These are phyloP conservation scores for Juncus effusus DNA, from an alignment of 176 grass and related monocot genomes.

Conservation along the genomic window DNA sequence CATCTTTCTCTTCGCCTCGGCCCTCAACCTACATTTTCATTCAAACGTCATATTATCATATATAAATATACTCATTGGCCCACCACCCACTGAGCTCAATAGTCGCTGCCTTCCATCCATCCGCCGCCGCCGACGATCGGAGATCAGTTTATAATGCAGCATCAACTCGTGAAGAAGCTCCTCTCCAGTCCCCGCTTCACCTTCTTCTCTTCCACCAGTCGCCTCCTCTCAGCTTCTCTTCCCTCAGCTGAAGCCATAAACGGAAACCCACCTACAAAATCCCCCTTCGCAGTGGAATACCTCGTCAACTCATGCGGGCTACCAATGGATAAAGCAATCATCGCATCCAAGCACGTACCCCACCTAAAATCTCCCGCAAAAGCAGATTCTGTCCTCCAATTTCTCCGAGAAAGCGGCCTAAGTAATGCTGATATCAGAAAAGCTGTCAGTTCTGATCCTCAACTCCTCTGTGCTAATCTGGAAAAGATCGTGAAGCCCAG, in stretches of 20 bases:
- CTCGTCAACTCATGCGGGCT: conserved; percentile 12
- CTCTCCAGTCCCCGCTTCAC: background rate
- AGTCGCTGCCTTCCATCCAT: background rate
- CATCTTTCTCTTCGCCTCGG: no score
- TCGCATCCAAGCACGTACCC: background rate
- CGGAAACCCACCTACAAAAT: background rate
- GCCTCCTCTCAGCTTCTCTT: background rate
- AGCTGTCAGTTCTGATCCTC: background rate
- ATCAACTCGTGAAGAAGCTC: background rate
- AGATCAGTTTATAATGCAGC: no score
- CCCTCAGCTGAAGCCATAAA: background rate
- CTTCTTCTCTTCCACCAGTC: background rate
- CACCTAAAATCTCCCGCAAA: conserved; percentile 4
- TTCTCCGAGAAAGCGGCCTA: background rate
- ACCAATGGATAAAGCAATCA: background rate
- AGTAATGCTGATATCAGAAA: conserved; percentile 2
- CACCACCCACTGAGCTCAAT: background rate
- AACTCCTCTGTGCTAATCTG: background rate
- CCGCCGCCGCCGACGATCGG: no score
- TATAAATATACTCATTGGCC: no score
- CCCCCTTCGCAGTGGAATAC: conserved; percentile 1
- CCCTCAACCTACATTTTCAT: background rate
- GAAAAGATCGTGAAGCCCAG: conserved; percentile 6
- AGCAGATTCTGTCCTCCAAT: conserved; percentile 7
- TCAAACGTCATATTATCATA: background rate